Evolutionary conservation across 805 yeast genomes (phyloP), one percentile per base, ranked within the genome.

Genomic region (Starmera pachycereana): DNA sequence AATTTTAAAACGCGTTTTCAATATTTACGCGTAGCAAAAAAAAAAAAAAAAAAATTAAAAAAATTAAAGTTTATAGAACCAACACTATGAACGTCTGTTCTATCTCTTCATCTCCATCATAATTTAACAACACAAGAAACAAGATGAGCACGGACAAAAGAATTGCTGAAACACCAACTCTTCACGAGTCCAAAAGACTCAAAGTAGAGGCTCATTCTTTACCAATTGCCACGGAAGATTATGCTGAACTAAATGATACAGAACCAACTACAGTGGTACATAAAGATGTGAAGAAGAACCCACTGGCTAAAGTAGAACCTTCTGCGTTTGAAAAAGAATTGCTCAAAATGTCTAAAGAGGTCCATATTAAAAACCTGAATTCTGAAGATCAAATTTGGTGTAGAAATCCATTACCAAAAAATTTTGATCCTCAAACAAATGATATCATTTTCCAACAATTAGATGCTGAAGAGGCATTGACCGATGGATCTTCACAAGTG

Each of bases 391-490:
- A 63, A 37, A 47, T 52, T 6, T 74, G 77, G 74, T 68, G 72
- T 44, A 70, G 90, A 46, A 83, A 92, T 0, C 66, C 71, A 0
- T 51, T 76, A 6, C 74, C 81, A 3, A 33, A 40, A 2, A 65
- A 63, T 33, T 76, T 80, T 46, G 64, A 71, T 40, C 70, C 81
- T 2, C 50, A 52, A 1, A 56, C 57, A 1, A 54, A 58, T 32
- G 88, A 81, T 51, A 68, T 83, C 25, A 68, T 72, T 1, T 89
- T 89, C 57, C 97, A 92, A 60, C 98, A 92, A 54, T 66, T 92
- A 51, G 98, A 92, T 58, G 96, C 95, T 2, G 97, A 92, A 53
- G 98, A 92, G 52, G 73, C 84, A 3, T 56, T 62, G 27, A 56
- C 73, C 8, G 73, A 74, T 31, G 78, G 76, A 12, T 66, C 72